Percentiles rank a stretch among this genome's conserved stretches.
These are phyloP conservation scores for Vanderwaltozyma yarrowii DNA, from an alignment of 805 yeast species.

Conservation along the genomic window DNA sequence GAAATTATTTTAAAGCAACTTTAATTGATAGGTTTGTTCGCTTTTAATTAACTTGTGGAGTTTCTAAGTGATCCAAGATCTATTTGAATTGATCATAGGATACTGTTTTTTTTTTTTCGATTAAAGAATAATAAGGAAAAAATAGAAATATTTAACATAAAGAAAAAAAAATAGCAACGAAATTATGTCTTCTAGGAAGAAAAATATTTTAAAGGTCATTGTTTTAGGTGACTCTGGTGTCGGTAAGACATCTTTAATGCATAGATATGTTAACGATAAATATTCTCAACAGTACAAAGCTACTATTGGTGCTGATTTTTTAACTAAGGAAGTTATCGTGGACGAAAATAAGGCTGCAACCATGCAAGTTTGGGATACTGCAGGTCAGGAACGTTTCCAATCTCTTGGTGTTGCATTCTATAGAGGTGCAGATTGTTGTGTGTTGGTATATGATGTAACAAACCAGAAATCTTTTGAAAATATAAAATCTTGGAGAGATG, in stretches of 20 bases:
- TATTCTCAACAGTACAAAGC: conserved; percentile 95
- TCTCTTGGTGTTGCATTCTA: conserved; percentile 94
- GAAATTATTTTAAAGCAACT: background rate
- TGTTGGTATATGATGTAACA: conserved; percentile 89
- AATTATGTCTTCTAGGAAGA: conserved; percentile 44
- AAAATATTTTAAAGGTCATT: conserved; percentile 73
- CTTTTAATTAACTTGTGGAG: too few species aligned
- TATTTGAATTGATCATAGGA: too few species aligned
- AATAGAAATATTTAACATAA: too few species aligned
- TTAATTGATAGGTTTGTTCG: too few species aligned
- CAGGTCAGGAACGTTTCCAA: conserved; percentile 97
- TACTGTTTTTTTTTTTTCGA: too few species aligned
- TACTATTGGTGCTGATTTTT: conserved; percentile 94
- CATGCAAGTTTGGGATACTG: conserved; percentile 92
- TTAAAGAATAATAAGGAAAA: too few species aligned
- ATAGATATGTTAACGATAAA: conserved; percentile 90
- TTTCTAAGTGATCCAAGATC: too few species aligned
- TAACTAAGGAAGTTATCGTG: conserved; percentile 79
- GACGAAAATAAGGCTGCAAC: conserved; percentile 49
- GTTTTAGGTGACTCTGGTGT: conserved; percentile 96
- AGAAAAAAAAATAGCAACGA: background rate
- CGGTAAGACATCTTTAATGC: conserved; percentile 95
- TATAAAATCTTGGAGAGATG: conserved; percentile 88
- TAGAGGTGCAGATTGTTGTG: conserved; percentile 97
- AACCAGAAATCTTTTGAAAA: conserved; percentile 89